phyloP scores from a whole-genome alignment of 2,329 filamentous ascomycete genomes.

The Diaporthe batatas region DNA sequence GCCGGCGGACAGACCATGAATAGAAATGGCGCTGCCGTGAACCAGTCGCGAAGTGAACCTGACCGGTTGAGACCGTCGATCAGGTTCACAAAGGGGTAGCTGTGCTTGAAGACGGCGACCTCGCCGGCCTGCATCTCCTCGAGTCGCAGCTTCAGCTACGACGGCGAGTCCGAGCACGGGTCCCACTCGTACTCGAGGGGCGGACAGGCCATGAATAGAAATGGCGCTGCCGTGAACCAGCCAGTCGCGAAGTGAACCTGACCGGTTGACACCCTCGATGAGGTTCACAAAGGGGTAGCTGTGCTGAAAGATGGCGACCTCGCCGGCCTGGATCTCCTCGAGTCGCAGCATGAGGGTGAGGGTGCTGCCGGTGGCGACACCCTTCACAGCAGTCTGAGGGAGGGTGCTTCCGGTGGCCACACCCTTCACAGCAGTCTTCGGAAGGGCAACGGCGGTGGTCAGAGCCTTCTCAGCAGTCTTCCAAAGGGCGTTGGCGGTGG shows the following conservation, averaged over 20 bases:
- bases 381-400: too few relatives aligned
- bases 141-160: not conserved
- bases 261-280: slow-evolving; percentile 16
- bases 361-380: too few relatives aligned
- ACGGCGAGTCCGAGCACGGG: slow-evolving; percentile 4
- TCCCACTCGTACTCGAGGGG: slow-evolving; percentile 33
- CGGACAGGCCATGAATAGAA: slow-evolving; percentile 25
- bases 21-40: slow-evolving; percentile 30
- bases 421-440: too few relatives aligned
- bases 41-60: slow-evolving; percentile 34
- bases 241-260: slow-evolving; percentile 35
- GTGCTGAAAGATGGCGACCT: not conserved
- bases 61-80: slow-evolving; percentile 24
- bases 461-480: too few relatives aligned
- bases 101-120: not conserved
- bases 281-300: slow-evolving; percentile 3
- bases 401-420: too few relatives aligned
- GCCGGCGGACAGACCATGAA: slow-evolving; percentile 19
- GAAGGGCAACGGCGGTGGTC: too few relatives aligned
- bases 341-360: not conserved
- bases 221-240: slow-evolving; percentile 30
- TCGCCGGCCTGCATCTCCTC: not conserved
- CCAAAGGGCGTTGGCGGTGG: too few relatives aligned
- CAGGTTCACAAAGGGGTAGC: not conserved
- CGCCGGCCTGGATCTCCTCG: not conserved